Conservation (phyloP, 2,329 filamentous ascomycete species). For the Trichoderma asperellum region DNA sequence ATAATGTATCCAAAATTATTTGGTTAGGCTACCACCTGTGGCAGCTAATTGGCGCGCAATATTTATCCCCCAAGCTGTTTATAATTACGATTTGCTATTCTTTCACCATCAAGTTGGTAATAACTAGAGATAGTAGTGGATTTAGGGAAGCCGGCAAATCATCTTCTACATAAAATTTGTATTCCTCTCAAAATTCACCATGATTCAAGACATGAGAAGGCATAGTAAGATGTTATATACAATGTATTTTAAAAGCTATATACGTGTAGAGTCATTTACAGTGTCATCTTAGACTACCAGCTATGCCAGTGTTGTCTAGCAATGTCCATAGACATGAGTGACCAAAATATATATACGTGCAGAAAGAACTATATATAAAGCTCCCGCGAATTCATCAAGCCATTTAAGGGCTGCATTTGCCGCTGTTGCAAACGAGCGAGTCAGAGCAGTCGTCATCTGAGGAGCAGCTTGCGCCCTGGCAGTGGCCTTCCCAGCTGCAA, state of each 20-base stretch:
- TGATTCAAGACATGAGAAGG: neutral
- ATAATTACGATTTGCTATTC: neutral
- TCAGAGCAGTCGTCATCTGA: conserved; percentile 7
- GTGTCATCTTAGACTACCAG: neutral
- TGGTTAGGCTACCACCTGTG: neutral
- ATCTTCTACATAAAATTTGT: neutral
- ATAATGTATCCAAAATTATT: neutral
- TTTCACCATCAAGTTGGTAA: neutral
- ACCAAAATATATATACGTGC: neutral
- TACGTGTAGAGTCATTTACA: conserved; percentile 5
- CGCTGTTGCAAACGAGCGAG: neutral
- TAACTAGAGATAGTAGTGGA: neutral
- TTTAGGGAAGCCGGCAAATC: neutral
- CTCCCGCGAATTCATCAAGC: neutral
- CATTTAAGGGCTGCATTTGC: neutral
- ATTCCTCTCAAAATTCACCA: neutral
- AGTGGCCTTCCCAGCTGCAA: conserved; percentile 12
- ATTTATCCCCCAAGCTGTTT: neutral
- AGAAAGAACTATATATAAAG: neutral
- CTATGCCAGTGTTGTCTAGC: too few relatives aligned
- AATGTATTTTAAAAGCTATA: neutral
- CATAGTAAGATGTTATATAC: neutral
- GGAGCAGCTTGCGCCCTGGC: conserved; percentile 1
- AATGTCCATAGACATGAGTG: neutral
- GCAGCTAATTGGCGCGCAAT: neutral